Evolutionary conservation across 2,329 filamentous ascomycete genomes (phyloP), one percentile per base, ranked within the genome.

Genomic region (Epichloe baconii): DNA sequence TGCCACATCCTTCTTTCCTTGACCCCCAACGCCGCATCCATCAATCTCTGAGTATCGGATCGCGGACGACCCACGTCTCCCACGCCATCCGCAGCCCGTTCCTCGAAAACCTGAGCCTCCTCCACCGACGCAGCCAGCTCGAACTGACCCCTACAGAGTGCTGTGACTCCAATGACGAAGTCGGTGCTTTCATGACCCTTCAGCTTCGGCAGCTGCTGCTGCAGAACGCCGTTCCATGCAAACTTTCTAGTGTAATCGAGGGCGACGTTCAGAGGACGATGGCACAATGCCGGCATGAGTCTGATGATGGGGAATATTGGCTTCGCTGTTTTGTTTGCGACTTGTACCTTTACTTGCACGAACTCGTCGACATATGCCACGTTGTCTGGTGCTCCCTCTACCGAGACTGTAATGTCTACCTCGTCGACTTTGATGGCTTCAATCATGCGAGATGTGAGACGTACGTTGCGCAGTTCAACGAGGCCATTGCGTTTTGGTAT

Each of bases 201-300:
- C 1, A 95, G 63, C 6, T 78, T 62, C 0, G 85, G 81, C 0
- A 95, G 69, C 2, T 79, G 74, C 61, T 83, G 83, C 68, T 96
- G 90, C 52, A 95, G 68, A 34, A 86, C 82, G 1, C 90, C 90
- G 56, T 88, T 91, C 83, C 88, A 93, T 1, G 83, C 83, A 50
- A 95, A 77, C 56, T 88, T 87, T 61, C 87, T 83, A 42, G 85
- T 85, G 51, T 91, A 79, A 63, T 95, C 90, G 15, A 95, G 77
- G 2, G 87, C 85, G 14, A 86, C 74, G 54, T 80, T 82, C 48
- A 79, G 75, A 1, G 85, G 79, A 15, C 90, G 80, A 60, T 89
- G 79, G 44, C 85, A 79, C 15, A 95, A 76, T 48, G 82, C 79
- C 0, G 90, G 89, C 64, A 90, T 79, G 14, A 95, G 70, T 38